Base-by-base conservation (phyloP, 2,329 filamentous ascomycete genomes). In the Ceratocystis destructans region DNA sequence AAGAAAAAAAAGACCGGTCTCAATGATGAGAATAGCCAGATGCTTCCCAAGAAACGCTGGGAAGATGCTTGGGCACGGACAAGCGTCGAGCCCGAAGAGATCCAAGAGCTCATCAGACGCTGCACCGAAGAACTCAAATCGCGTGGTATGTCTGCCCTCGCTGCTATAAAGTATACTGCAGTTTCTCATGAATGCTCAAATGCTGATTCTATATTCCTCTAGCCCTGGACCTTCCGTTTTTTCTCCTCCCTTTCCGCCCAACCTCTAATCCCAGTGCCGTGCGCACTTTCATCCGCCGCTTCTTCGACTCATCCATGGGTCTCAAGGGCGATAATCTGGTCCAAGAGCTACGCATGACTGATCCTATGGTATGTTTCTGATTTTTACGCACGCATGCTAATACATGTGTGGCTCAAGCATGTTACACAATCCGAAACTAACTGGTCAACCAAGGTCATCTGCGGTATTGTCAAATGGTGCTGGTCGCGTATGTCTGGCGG, bases 401-500 rank as follows among this genome's bases (percentile, higher is more conserved):
- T 28, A 53, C n/a, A 53, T 53, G n/a, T 53, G 25, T 15, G 12
- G 31, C 17, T 12, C 17, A 46, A 45, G 33, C 50, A 41, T 25
- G 8, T 45, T 8, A 46, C 41, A 33, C 20, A 46, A 46, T 5
- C 25, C 22, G 55, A 33, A 55, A 37, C 44, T 66, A 61, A 64
- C 45, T 22, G 37, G 37, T 31, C 8, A 10, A 22, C 59, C 25
- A 69, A 96, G 90, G 91, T 96, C 66, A 83, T 99, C 65, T 92
- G 91, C 70, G 94, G 92, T 72, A 91, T 96, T 53, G 81, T 94
- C 70, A 99, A 97, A 79, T 99, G 94, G 94, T 97, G 93, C 76
- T 99, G 94, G 94, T 92, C 90, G 74, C 85, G 94, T 77, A 79
- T 99, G 63, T 85, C 88, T 53, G 90, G 91, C 68, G 94, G 94